Evolutionary conservation across 352 stramenopile genomes (phyloP), one percentile per base, ranked within the genome.

Genomic region (Pythium sp.): DNA sequence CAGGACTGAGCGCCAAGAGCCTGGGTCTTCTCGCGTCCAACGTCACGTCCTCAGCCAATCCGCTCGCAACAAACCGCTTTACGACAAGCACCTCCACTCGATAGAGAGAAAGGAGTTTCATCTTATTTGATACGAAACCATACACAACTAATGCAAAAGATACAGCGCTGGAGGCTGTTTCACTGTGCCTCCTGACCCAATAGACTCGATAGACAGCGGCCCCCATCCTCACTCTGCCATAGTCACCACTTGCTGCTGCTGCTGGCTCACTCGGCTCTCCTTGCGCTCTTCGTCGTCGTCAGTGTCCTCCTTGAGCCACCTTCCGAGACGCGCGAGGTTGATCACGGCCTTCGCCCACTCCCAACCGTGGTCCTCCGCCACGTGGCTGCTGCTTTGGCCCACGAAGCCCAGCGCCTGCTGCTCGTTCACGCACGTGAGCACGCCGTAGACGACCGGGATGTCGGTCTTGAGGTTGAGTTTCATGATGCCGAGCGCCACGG

Each of bases 401-500:
- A 76, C 36, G 41, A 71, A 72, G n/a, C 64, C 65, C 20, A 69
- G 58, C 26, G 98, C 97, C 70, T 99, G 95, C 4, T 90, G 79
- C 70, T 99, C 90, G 65, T 84, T 94, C 43, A 93, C 74, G 73
- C 94, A 98, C 47, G 94, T 98, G 24, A 99, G 81, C 24, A 99
- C 87, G 5, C 91, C 93, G 55, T 92, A 94, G 56, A 95, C 74
- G 15, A 93, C 79, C 3, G 89, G 86, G n/a, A 78, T 83, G 8
- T 80, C 79, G 4, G 87, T 97, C 71, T 93, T 87, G 47, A 99
- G 75, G 69, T 94, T 94, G 46, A 99, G 92, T 73, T 96, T 92
- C 97, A 99, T 99, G 66, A 99, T 92, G 24, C 93, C 96, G 71
- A 91, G 90, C 30, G 92, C 83, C 22, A 97, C 89, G 22, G 97